Conservation (phyloP, 176 grass and related monocot species). For the Carex pumila region DNA sequence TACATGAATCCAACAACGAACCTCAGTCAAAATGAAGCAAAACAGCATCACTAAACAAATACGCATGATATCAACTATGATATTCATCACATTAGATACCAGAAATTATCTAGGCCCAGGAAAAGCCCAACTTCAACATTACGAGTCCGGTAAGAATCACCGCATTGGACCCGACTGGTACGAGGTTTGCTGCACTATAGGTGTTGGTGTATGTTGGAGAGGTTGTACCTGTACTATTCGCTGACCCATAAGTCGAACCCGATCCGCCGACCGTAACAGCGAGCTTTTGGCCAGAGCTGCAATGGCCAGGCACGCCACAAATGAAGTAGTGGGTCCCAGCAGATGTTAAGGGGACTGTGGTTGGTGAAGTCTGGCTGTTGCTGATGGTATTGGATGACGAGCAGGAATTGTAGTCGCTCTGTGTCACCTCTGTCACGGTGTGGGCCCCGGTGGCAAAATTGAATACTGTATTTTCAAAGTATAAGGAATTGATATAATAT, state of each 20-base stretch:
- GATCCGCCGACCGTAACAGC: conserved; percentile 32
- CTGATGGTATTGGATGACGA: conserved; percentile 30
- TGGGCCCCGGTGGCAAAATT: conserved; percentile 12
- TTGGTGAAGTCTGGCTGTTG: neutral
- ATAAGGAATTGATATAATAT: neutral
- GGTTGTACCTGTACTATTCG: neutral
- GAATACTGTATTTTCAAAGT: conserved; percentile 42
- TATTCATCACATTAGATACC: neutral
- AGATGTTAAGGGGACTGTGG: conserved; percentile 34
- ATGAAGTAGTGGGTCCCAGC: conserved; percentile 58
- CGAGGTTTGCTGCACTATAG: neutral
- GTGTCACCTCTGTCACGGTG: conserved; percentile 47
- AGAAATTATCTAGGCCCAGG: neutral
- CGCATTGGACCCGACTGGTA: neutral
- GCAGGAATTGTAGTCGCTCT: conserved; percentile 48
- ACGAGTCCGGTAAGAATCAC: neutral
- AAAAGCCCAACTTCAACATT: neutral
- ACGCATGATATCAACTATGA: neutral
- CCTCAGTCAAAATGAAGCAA: neutral
- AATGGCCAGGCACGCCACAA: conserved; percentile 47
- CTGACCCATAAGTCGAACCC: conserved; percentile 20
- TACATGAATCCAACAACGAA: neutral
- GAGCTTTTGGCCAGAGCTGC: conserved; percentile 58
- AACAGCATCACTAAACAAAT: neutral
- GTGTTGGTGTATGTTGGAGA: neutral